Evolutionary conservation across 208 protist genomes (phyloP).

Genomic region (Trichomonas gallinae): DNA sequence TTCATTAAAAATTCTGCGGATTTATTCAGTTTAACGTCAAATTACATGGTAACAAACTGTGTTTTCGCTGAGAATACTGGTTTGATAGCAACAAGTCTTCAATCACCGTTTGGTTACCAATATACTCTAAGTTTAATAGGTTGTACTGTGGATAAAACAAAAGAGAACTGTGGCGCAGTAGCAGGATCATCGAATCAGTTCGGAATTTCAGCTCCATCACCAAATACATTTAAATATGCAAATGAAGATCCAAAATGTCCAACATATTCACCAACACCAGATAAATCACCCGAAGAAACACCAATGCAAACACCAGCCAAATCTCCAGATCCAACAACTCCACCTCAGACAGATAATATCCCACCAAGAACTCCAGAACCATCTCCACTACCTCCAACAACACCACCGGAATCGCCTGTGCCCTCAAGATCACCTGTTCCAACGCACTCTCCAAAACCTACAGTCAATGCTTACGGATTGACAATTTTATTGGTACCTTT

Average conservation of each 20-base stretch:
- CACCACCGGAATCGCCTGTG: background rate
- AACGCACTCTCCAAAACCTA: background rate
- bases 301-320: background rate
- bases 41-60: background rate
- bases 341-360: background rate
- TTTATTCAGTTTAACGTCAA: background rate
- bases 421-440: background rate
- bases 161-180: background rate
- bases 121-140: background rate
- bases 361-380: background rate
- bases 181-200: background rate
- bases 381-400: background rate
- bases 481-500: background rate
- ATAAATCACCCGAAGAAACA: background rate
- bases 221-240: background rate
- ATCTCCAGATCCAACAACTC: background rate
- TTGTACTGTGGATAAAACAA: background rate
- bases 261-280: background rate
- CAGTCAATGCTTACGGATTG: background rate
- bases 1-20: background rate
- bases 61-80: background rate
- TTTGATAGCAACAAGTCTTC: background rate
- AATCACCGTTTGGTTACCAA: background rate
- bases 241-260: background rate
- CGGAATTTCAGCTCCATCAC: background rate